These are phyloP conservation scores for Effrenium voratum DNA, from an alignment of 73 alveolate genomes.

Conservation along the genomic window DNA sequence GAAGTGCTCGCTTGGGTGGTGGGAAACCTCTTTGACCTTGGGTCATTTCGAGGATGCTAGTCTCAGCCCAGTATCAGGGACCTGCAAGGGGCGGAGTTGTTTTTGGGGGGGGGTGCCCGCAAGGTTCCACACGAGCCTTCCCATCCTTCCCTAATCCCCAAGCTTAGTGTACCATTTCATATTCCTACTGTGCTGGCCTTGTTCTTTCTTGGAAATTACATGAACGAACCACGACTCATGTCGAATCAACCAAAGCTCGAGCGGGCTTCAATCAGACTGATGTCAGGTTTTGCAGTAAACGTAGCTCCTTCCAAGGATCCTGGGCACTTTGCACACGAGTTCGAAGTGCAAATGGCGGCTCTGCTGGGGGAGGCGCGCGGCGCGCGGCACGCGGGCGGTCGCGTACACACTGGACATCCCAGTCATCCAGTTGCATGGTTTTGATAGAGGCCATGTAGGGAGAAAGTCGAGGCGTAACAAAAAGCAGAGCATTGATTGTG, in stretches of 20 bases:
- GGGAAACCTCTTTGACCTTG: too few relatives aligned
- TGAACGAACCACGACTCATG: neutral
- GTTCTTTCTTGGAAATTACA: neutral
- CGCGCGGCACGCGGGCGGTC: neutral
- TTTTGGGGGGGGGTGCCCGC: too few relatives aligned
- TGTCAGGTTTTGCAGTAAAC: too few relatives aligned
- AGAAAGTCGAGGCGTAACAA: too few relatives aligned
- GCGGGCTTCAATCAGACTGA: neutral
- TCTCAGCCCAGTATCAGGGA: too few relatives aligned
- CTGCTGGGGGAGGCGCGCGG: conserved; percentile 39
- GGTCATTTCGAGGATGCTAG: too few relatives aligned
- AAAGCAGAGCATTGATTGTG: too few relatives aligned
- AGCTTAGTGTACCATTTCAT: neutral
- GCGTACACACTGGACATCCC: too few relatives aligned
- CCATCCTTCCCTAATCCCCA: neutral
- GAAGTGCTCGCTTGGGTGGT: too few relatives aligned
- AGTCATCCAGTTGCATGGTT: too few relatives aligned
- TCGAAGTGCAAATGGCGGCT: conserved; percentile 63
- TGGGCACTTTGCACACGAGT: conserved; percentile 68
- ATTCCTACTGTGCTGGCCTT: neutral
- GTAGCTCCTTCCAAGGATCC: conserved; percentile 49
- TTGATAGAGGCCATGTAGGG: too few relatives aligned
- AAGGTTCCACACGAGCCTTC: neutral
- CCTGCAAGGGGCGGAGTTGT: too few relatives aligned
- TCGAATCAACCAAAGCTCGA: neutral